Conservation (phyloP, 352 stramenopile species). For the Halophytophthora batemanensis region DNA sequence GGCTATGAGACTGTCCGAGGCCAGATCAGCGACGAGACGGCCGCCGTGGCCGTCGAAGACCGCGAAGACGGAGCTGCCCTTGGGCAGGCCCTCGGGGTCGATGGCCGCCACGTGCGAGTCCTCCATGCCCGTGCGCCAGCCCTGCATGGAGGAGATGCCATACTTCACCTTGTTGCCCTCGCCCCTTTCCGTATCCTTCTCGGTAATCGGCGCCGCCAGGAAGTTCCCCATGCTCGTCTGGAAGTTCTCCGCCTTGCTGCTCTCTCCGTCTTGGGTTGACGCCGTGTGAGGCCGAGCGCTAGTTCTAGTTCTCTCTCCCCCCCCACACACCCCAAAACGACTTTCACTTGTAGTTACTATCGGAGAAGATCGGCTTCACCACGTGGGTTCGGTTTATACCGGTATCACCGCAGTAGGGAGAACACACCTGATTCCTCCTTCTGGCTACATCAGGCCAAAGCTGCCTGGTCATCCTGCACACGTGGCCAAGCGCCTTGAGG, state of each 20-base stretch:
- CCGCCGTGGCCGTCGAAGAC: slow-evolving; percentile 83
- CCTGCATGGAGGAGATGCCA: slow-evolving; percentile 76
- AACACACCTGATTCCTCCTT: too few relatives aligned
- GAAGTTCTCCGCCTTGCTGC: slow-evolving; percentile 9
- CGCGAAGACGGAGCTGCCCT: slow-evolving; percentile 61
- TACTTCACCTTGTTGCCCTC: slow-evolving; percentile 56
- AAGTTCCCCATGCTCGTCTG: slow-evolving; percentile 74
- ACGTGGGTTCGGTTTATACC: too few relatives aligned
- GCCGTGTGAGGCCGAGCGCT: slow-evolving; percentile 2
- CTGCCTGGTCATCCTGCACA: too few relatives aligned
- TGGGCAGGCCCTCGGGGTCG: slow-evolving; percentile 38
- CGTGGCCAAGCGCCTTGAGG: too few relatives aligned
- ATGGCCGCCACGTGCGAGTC: slow-evolving; percentile 68
- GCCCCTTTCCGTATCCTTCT: slow-evolving; percentile 64
- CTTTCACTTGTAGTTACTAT: too few relatives aligned
- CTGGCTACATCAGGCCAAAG: too few relatives aligned
- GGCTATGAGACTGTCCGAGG: slow-evolving; percentile 36
- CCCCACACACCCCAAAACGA: too few relatives aligned
- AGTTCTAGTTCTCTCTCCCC: too few relatives aligned
- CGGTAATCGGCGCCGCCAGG: slow-evolving; percentile 66
- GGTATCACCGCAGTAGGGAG: too few relatives aligned
- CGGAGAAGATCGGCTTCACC: too few relatives aligned
- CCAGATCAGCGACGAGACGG: slow-evolving; percentile 50
- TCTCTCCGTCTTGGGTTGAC: slow-evolving; percentile 13
- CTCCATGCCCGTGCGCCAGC: slow-evolving; percentile 82